These are phyloP conservation scores for Chaetomium olivaceum DNA, from an alignment of 2,329 filamentous ascomycete species.

Conservation along the genomic window DNA sequence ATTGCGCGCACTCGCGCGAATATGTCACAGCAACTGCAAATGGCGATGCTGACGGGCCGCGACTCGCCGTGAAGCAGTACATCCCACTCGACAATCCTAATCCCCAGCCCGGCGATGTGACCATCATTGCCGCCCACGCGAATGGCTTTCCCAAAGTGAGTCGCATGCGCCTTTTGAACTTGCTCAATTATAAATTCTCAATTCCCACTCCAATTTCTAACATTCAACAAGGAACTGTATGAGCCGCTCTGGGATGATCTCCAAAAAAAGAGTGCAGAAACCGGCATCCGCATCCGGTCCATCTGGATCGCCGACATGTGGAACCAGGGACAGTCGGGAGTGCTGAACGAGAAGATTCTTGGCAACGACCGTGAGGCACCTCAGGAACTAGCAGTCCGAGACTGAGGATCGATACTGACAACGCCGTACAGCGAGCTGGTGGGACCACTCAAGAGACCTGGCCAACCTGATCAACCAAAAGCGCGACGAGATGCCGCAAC, in stretches of 20 bases:
- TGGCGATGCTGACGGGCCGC: constrained; percentile 72
- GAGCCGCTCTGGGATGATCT: constrained; percentile 90
- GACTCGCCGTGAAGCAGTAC: constrained; percentile 84
- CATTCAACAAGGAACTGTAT: constrained; percentile 70
- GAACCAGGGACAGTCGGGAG: constrained; percentile 76
- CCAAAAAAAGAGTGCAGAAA: constrained; percentile 54
- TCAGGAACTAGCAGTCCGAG: background rate
- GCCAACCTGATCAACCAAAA: constrained; percentile 84
- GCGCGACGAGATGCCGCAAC: constrained; percentile 74
- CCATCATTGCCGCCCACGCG: constrained; percentile 82
- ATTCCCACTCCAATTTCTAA: background rate
- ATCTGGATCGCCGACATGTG: constrained; percentile 93
- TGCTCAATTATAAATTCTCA: background rate
- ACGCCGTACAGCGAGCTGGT: constrained; percentile 67
- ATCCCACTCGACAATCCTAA: constrained; percentile 68
- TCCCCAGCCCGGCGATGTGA: constrained; percentile 74
- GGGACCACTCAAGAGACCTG: constrained; percentile 81
- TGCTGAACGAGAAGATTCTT: constrained; percentile 72
- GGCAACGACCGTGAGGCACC: constrained; percentile 69
- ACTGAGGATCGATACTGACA: background rate
- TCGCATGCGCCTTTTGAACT: background rate
- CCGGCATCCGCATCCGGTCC: constrained; percentile 69
- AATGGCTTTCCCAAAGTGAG: constrained; percentile 88
- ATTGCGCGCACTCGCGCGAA: constrained; percentile 77
- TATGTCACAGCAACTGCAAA: constrained; percentile 72